phyloP scores from a whole-genome alignment of 2,329 filamentous ascomycete species.

The Gnomoniopsis smithogilvyi region DNA sequence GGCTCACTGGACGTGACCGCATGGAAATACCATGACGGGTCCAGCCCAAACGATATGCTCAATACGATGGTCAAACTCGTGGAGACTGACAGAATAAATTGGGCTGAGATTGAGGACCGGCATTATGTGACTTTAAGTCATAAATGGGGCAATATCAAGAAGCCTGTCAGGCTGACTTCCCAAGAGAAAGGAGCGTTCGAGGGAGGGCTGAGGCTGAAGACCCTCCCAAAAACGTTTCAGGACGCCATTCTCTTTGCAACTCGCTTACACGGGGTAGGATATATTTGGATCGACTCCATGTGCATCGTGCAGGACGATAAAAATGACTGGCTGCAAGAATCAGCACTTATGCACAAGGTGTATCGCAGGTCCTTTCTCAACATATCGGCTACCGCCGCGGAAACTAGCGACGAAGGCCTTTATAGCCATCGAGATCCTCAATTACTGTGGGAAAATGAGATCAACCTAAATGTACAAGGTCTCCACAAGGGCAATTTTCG shows the following conservation, averaged over 20 bases:
- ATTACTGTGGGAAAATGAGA: slow-evolving; percentile 2
- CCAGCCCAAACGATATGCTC: not conserved
- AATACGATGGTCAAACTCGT: not conserved
- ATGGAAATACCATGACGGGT: not conserved
- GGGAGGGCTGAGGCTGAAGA: not conserved
- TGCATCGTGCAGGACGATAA: slow-evolving; percentile 14
- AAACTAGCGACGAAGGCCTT: slow-evolving; percentile 10
- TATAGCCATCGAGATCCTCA: slow-evolving; percentile 3
- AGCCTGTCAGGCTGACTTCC: not conserved
- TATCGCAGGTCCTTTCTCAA: slow-evolving; percentile 21
- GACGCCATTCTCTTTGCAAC: not conserved
- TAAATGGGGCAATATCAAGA: not conserved
- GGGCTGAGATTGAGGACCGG: not conserved
- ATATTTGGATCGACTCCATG: slow-evolving; percentile 16
- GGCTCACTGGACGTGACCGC: not conserved
- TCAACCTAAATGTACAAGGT: not conserved
- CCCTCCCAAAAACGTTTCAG: not conserved
- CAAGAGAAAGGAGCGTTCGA: not conserved
- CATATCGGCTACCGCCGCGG: slow-evolving; percentile 18
- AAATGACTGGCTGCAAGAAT: slow-evolving; percentile 20
- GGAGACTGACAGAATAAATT: not conserved
- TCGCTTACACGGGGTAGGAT: not conserved
- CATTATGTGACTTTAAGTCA: not conserved
- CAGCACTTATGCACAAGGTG: slow-evolving; percentile 18
- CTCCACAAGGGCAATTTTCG: not conserved